phyloP scores from a whole-genome alignment of 2,329 filamentous ascomycete genomes.

The Gaeumannomyces tritici region DNA sequence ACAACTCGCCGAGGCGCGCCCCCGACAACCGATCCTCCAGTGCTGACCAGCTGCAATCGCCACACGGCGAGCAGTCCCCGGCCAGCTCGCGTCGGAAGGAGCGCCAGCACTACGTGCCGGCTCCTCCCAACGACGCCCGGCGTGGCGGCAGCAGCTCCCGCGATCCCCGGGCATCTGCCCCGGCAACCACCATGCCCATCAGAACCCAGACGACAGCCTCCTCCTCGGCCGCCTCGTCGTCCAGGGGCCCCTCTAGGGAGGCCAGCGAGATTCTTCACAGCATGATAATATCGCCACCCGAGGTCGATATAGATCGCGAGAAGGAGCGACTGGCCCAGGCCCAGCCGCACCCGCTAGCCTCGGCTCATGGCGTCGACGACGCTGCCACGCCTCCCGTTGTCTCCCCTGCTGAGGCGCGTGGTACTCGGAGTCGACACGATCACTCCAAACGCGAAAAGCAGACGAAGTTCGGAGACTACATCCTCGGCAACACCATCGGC shows the following conservation, averaged over 20 bases:
- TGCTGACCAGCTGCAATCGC: not conserved
- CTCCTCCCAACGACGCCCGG: constrained; percentile 25
- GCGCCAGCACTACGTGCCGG: constrained; percentile 16
- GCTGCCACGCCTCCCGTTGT: constrained; percentile 34
- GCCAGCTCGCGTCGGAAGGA: constrained; percentile 27
- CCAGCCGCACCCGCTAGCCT: constrained; percentile 26
- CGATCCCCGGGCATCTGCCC: constrained; percentile 24
- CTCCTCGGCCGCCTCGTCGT: constrained; percentile 37
- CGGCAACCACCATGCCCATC: constrained; percentile 31
- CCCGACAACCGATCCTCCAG: constrained; percentile 18
- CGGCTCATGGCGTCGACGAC: constrained; percentile 32
- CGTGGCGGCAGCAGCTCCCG: constrained; percentile 26
- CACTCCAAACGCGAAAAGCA: constrained; percentile 57
- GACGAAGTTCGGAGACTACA: constrained; percentile 90
- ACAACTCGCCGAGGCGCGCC: constrained; percentile 30
- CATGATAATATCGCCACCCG: constrained; percentile 66
- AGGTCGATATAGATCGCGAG: constrained; percentile 63
- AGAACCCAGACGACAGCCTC: constrained; percentile 26
- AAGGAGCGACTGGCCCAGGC: constrained; percentile 59
- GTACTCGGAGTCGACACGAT: constrained; percentile 49
- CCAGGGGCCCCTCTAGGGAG: constrained; percentile 58
- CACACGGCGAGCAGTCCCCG: constrained; percentile 22
- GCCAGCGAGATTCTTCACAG: constrained; percentile 72
- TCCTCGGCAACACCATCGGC: constrained; percentile 88
- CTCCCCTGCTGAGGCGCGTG: constrained; percentile 33